phyloP scores from a whole-genome alignment of 768 basidiomycete species.

The Panaeolus cyanescens region DNA sequence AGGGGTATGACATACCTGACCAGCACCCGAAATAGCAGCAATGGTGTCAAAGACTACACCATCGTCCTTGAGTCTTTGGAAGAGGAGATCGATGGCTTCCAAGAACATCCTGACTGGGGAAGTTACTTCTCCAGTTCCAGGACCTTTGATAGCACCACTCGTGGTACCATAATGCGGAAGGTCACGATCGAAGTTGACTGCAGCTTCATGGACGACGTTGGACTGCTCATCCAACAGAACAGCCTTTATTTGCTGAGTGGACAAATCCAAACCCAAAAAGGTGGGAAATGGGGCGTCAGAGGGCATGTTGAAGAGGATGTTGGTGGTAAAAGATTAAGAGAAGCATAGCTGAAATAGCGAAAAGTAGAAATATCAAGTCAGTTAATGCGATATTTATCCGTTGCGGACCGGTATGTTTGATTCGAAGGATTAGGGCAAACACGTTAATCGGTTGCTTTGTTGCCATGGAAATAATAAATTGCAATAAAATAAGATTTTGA shows the following conservation, averaged over 20 bases:
- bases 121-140: conserved; percentile 71
- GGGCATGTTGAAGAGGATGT: conserved; percentile 15
- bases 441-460: background rate
- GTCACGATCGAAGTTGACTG: conserved; percentile 82
- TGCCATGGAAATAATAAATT: background rate
- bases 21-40: conserved; percentile 73
- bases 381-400: conserved; percentile 5
- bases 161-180: conserved; percentile 66
- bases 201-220: conserved; percentile 62
- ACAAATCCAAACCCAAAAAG: conserved; percentile 85
- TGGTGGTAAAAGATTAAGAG: conserved; percentile 5
- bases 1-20: conserved; percentile 52
- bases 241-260: conserved; percentile 84
- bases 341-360: background rate
- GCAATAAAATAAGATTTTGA: too few species aligned
- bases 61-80: conserved; percentile 59
- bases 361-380: background rate
- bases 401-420: background rate
- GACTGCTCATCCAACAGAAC: conserved; percentile 62
- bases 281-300: background rate
- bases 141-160: conserved; percentile 67
- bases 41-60: conserved; percentile 62
- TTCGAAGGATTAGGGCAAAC: background rate
- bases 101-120: conserved; percentile 85
- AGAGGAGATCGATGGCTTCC: conserved; percentile 80